Evolutionary conservation across 140 eudicot genomes (phyloP).

Genomic region (Artemisia princeps): DNA sequence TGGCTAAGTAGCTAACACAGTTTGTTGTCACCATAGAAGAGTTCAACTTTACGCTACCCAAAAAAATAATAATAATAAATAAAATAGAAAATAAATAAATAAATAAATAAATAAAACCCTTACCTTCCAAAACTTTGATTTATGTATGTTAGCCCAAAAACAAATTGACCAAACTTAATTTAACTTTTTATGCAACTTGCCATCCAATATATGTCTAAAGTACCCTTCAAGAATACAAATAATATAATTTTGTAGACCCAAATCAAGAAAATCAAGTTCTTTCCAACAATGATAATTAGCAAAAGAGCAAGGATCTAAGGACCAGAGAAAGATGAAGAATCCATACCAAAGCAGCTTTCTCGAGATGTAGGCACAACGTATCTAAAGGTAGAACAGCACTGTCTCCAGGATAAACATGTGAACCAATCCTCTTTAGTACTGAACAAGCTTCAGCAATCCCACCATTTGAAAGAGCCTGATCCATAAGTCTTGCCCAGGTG

Average conservation of each 20-base stretch:
- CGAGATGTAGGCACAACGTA: slow-evolving; percentile 83
- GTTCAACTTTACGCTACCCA: neutral
- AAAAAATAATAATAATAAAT: neutral
- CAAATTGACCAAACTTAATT: neutral
- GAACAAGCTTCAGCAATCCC: slow-evolving; percentile 98
- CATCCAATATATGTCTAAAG: neutral
- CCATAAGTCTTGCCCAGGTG: slow-evolving; percentile 89
- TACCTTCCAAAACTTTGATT: too few species aligned
- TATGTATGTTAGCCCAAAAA: too few species aligned
- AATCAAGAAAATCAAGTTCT: neutral
- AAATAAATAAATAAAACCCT: too few species aligned
- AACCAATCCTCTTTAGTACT: slow-evolving; percentile 83
- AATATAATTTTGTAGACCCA: too few species aligned
- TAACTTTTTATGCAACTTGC: neutral
- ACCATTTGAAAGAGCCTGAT: slow-evolving; percentile 86
- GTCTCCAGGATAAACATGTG: slow-evolving; percentile 88
- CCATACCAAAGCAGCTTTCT: slow-evolving; percentile 85
- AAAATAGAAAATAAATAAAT: neutral
- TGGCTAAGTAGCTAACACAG: neutral
- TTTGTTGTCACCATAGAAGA: neutral
- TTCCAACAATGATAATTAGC: too few species aligned
- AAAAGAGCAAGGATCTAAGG: neutral
- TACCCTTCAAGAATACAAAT: neutral
- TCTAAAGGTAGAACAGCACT: slow-evolving; percentile 75
- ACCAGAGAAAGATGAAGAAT: neutral